A percentile compares a stretch with the other conserved stretches of the same genome.
Conservation (phyloP, 2,329 filamentous ascomycete genomes). For the Botrytis porri region DNA sequence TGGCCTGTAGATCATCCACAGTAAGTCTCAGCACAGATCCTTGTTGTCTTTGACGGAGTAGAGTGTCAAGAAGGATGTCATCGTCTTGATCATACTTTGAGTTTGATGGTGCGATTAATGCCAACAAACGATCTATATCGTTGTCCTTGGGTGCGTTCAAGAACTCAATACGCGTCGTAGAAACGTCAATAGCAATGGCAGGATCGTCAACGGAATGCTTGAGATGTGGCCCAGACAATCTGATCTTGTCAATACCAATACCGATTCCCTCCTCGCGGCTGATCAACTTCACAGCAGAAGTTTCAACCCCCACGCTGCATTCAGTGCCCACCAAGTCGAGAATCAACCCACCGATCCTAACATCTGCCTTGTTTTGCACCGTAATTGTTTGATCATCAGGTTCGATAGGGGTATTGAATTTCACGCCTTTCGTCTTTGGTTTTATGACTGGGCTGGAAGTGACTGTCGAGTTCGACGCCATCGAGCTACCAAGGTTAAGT, state of each 20-base stretch:
- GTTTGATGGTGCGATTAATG: conserved; percentile 86
- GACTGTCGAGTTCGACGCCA: conserved; percentile 67
- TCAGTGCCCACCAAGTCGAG: conserved; percentile 74
- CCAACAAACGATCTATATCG: conserved; percentile 78
- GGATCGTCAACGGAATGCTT: conserved; percentile 52
- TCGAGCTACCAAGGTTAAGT: conserved; percentile 81
- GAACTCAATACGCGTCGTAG: conserved; percentile 69
- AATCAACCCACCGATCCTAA: conserved; percentile 73
- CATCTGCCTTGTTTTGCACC: conserved; percentile 61
- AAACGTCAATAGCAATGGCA: conserved; percentile 60
- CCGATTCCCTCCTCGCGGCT: conserved; percentile 70
- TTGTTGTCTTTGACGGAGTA: conserved; percentile 81
- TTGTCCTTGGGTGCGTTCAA: conserved; percentile 68
- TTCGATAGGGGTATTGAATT: conserved; percentile 51
- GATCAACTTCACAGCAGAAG: conserved; percentile 78
- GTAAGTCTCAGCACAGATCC: conserved; percentile 75
- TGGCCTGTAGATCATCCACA: conserved; percentile 61
- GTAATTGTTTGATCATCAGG: conserved; percentile 33
- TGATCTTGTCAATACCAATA: conserved; percentile 71
- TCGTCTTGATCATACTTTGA: conserved; percentile 84
- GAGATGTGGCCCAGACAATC: conserved; percentile 67
- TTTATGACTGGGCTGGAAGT: conserved; percentile 40
- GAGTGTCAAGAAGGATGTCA: conserved; percentile 90
- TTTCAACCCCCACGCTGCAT: conserved; percentile 70
- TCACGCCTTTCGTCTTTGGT: conserved; percentile 53